Conservation (phyloP, 768 basidiomycete genomes). For the Lactarius hatsudake region DNA sequence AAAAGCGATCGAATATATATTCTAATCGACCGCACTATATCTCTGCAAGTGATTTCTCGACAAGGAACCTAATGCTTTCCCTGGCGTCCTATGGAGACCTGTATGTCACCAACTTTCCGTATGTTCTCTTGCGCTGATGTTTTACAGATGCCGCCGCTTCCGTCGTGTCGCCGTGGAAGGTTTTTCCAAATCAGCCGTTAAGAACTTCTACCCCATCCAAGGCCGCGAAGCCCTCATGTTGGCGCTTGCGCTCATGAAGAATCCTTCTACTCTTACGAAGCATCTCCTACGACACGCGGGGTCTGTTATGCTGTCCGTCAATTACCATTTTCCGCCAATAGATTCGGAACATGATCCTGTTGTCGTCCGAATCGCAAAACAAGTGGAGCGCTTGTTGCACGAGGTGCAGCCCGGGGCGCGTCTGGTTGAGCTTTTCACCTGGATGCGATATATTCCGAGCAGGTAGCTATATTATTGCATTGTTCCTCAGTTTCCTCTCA, state of each 20-base stretch:
- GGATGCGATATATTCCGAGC: slow-evolving; percentile 3
- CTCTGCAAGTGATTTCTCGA: slow-evolving; percentile 33
- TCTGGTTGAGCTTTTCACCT: not conserved
- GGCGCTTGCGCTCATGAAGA: slow-evolving; percentile 29
- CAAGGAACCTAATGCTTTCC: slow-evolving; percentile 31
- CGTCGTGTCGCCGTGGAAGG: slow-evolving; percentile 30
- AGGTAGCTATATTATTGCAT: not conserved
- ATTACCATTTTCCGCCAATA: slow-evolving; percentile 5
- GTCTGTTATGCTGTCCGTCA: slow-evolving; percentile 30
- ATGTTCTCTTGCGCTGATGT: not conserved
- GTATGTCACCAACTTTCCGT: not conserved
- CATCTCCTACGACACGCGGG: slow-evolving; percentile 29
- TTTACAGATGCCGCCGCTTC: slow-evolving; percentile 29
- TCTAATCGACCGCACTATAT: slow-evolving; percentile 14
- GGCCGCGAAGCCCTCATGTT: slow-evolving; percentile 32
- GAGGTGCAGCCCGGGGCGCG: not conserved
- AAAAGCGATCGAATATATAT: slow-evolving; percentile 16
- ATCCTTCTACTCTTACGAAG: slow-evolving; percentile 29
- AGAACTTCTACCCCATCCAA: slow-evolving; percentile 31
- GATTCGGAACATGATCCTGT: slow-evolving; percentile 15
- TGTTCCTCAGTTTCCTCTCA: not conserved
- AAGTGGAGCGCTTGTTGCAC: not conserved
- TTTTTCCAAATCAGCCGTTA: slow-evolving; percentile 32
- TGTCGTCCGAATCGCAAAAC: not conserved
- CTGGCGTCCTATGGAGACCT: slow-evolving; percentile 31